phyloP scores from a whole-genome alignment of 192 early-diverging fungal genomes.

The Fimicolochytrium jonesii region DNA sequence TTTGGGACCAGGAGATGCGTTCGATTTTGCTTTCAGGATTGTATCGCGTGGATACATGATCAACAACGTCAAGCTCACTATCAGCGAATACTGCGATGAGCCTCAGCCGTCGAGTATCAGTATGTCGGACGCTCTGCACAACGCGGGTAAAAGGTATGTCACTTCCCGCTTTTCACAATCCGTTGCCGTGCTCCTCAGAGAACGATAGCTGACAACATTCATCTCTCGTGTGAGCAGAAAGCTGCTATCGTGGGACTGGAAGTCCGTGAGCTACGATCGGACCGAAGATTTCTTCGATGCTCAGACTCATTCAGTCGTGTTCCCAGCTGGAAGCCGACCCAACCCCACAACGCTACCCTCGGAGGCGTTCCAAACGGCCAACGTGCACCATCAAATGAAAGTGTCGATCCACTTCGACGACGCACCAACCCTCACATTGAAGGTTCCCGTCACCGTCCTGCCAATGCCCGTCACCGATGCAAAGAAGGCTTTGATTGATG shows the following conservation, averaged over 20 bases:
- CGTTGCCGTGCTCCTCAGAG: too few species aligned
- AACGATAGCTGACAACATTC: too few species aligned
- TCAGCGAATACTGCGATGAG: constrained; percentile 7
- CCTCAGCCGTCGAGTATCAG: too few species aligned
- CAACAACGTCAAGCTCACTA: constrained; percentile 15
- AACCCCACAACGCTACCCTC: constrained; percentile 2
- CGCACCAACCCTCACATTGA: constrained; percentile 1
- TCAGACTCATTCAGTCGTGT: neutral
- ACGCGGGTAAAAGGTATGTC: too few species aligned
- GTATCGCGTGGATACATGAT: constrained; percentile 5
- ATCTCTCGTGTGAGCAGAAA: constrained; percentile 5
- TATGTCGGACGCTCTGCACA: too few species aligned
- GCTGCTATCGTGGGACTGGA: constrained; percentile 15
- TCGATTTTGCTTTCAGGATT: constrained; percentile 13
- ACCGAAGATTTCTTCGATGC: constrained; percentile 11
- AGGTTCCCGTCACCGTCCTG: constrained; percentile 8
- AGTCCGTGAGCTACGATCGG: neutral
- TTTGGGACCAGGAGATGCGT: constrained; percentile 9
- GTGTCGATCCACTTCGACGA: constrained; percentile 9
- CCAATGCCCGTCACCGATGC: neutral
- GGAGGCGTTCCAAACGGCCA: neutral
- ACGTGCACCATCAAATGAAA: neutral
- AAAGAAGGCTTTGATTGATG: neutral
- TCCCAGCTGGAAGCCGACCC: neutral
- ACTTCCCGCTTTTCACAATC: too few species aligned